Evolutionary conservation across 2,329 filamentous ascomycete genomes (phyloP).

Genomic region (Alternaria postmessia): DNA sequence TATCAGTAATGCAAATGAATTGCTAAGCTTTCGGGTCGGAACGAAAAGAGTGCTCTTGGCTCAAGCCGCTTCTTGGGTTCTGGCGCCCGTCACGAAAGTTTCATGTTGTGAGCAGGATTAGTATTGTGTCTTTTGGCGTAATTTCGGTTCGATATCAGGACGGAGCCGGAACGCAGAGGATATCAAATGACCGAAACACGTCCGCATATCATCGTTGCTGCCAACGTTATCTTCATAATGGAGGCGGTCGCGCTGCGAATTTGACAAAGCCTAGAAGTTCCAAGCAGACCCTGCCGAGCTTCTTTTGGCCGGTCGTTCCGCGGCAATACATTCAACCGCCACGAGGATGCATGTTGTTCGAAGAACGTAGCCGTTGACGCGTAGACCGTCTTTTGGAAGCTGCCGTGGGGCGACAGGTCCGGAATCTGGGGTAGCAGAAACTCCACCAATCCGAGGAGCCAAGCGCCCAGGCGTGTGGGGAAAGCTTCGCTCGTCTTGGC

Average conservation of each 20-base stretch:
- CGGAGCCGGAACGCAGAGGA: background rate
- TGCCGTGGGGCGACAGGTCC: constrained; percentile 3
- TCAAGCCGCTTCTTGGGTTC: background rate
- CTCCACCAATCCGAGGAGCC: constrained; percentile 36
- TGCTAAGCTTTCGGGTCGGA: constrained; percentile 5
- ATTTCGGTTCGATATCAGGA: background rate
- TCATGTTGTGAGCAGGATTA: background rate
- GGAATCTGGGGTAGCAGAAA: constrained; percentile 20
- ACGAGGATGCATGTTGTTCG: background rate
- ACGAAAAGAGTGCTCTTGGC: background rate
- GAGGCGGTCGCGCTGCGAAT: background rate
- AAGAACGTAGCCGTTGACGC: background rate
- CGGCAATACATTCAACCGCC: constrained; percentile 1
- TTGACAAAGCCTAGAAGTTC: background rate
- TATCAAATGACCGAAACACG: background rate
- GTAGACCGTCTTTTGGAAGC: constrained; percentile 2
- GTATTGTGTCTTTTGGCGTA: background rate
- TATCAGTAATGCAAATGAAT: background rate
- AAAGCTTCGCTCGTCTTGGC: constrained; percentile 24
- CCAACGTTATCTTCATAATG: background rate
- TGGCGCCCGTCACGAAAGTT: background rate
- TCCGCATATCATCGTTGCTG: background rate
- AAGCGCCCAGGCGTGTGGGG: constrained; percentile 16
- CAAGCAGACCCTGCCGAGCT: background rate
- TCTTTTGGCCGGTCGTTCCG: background rate